These are phyloP conservation scores for Punctularia strigosozonata DNA, from an alignment of 768 basidiomycete species.

Conservation along the genomic window DNA sequence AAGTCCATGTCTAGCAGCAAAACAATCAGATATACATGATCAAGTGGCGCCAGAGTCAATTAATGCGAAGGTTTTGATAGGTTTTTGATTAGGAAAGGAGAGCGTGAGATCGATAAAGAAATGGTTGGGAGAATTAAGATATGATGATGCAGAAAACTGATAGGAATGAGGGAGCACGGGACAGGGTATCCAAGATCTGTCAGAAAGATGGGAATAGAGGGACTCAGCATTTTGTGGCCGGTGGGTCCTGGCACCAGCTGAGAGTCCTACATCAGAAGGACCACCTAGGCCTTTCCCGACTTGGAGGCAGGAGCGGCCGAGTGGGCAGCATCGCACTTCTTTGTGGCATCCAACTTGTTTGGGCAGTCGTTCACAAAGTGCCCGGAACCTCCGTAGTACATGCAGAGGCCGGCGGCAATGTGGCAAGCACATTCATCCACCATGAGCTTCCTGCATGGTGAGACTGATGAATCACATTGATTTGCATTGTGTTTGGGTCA, in stretches of 20 bases:
- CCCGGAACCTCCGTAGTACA: slow-evolving; percentile 23
- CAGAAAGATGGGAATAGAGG: too few species aligned
- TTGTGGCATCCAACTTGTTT: slow-evolving; percentile 11
- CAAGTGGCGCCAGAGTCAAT: slow-evolving; percentile 24
- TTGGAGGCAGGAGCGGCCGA: slow-evolving; percentile 1
- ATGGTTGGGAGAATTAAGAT: slow-evolving; percentile 9
- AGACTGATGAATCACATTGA: slow-evolving; percentile 9
- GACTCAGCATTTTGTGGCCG: slow-evolving; percentile 3
- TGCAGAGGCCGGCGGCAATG: slow-evolving; percentile 17
- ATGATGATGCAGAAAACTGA: slow-evolving; percentile 6
- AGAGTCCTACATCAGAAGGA: slow-evolving; percentile 9
- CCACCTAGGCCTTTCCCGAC: slow-evolving; percentile 16
- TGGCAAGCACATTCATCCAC: slow-evolving; percentile 15
- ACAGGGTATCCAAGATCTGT: too few species aligned
- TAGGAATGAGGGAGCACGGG: slow-evolving; percentile 6
- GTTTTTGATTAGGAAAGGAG: slow-evolving; percentile 19
- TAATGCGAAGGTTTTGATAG: slow-evolving; percentile 22
- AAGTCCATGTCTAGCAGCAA: slow-evolving; percentile 21
- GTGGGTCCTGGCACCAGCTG: slow-evolving; percentile 8
- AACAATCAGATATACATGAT: slow-evolving; percentile 24
- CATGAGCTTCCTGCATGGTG: slow-evolving; percentile 16
- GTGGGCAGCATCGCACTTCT: slow-evolving; percentile 1
- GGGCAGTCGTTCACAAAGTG: slow-evolving; percentile 19
- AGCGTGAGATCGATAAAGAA: slow-evolving; percentile 14
- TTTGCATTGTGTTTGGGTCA: slow-evolving; percentile 9